Percentiles rank a stretch among this genome's conserved stretches.
phyloP scores from a whole-genome alignment of 306 rosid genomes.

The Fagus crenata region DNA sequence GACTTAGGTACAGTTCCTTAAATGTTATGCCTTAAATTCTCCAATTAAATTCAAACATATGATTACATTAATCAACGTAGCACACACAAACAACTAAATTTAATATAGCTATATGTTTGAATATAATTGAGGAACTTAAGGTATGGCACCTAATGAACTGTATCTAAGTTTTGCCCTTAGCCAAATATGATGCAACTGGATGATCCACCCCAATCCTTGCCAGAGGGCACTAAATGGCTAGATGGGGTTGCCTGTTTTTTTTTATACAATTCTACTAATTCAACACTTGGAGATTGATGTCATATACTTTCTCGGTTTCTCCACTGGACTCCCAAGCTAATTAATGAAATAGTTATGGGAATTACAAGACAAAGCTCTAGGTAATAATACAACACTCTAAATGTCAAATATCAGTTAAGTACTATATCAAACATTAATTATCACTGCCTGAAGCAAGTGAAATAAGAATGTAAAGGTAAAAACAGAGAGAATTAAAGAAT shows the following conservation, averaged over 20 bases:
- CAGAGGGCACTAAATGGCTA: background rate
- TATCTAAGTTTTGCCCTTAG: too few relatives aligned
- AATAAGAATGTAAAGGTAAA: too few relatives aligned
- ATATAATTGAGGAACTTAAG: too few relatives aligned
- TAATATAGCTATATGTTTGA: too few relatives aligned
- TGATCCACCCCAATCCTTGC: background rate
- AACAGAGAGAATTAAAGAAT: too few relatives aligned
- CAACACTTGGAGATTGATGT: constrained; percentile 7
- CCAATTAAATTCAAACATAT: too few relatives aligned
- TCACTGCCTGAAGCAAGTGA: background rate
- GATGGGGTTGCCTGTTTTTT: background rate
- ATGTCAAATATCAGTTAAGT: background rate
- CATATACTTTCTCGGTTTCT: background rate
- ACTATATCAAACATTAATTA: background rate
- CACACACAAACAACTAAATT: too few relatives aligned
- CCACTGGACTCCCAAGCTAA: constrained; percentile 1
- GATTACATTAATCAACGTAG: too few relatives aligned
- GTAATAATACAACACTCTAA: background rate
- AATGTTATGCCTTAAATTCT: too few relatives aligned
- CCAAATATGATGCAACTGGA: background rate
- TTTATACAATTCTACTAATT: background rate
- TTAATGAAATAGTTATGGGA: background rate
- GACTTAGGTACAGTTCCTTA: too few relatives aligned
- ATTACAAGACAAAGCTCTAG: background rate
- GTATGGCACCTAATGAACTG: too few relatives aligned